Base-by-base conservation (phyloP, 2,329 filamentous ascomycete genomes). In the Colletotrichum spinosum region DNA sequence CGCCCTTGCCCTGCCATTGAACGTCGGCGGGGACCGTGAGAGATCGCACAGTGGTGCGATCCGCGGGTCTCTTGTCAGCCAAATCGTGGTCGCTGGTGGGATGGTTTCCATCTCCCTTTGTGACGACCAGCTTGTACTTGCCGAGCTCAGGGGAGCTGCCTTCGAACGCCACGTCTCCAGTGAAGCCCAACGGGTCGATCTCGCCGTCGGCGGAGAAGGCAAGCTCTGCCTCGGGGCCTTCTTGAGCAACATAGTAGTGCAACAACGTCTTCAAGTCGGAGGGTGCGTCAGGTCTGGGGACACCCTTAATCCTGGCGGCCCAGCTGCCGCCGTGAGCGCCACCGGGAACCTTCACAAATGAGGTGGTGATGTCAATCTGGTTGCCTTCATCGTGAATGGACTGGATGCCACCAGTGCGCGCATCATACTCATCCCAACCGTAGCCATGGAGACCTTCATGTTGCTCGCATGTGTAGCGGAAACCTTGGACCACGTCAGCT, bases 351-450 rank as follows among this genome's bases (percentile, higher is more conserved):
- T 98, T 99, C 74, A 97, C 89, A 78, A 98, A 97, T 55, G 93
- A 92, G 48, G 95, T 97, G 8, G 92, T 97, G 68, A 99, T 86
- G 79, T 98, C 94, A 70, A 99, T 86, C 62, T 87, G 87, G 79
- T 99, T 99, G 53, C 88, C 91, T 58, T 90, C 89, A 77, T 99
- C 96, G 74, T 97, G 93, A 65, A 99, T 95, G 1, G 92, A 92
- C 79, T 99, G 93, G 25, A 92, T 85, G 60, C 96, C 96, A 68
- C 96, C 96, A 61, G 86, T 91, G 63, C 96, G 87, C 25, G 94
- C 90, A 78, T 99, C 96, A 77, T 97, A 99, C 76, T 97, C 93
- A 73, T 98, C 94, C 96, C 96, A 99, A 68, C 96, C 96, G 77
- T 99, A 99, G 60, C 95, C 95, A 52, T 89, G 91, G 86, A 99